Conservation (phyloP, 441 rosid genomes). For the Kokia cookei region DNA sequence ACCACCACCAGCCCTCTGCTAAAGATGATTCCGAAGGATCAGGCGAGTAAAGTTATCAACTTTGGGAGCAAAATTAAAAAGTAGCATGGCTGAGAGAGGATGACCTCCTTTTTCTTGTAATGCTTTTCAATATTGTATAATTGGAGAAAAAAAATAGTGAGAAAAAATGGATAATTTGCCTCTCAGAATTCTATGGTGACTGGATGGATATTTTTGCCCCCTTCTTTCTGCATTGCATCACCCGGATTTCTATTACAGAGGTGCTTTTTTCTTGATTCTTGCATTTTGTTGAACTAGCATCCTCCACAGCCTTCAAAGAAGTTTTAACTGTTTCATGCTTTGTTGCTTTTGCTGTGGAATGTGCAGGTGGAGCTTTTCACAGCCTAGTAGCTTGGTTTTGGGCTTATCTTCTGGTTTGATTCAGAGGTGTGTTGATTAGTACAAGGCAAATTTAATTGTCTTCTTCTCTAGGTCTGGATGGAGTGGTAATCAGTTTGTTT, state of each 20-base stretch:
- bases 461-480: conserved; percentile 30
- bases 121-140: conserved; percentile 38
- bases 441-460: conserved; percentile 28
- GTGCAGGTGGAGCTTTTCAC: conserved; percentile 53
- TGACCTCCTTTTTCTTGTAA: conserved; percentile 30
- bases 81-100: conserved; percentile 31
- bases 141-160: conserved; percentile 20
- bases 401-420: conserved; percentile 34
- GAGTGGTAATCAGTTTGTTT: conserved; percentile 36
- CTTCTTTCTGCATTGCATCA: conserved; percentile 26
- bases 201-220: conserved; percentile 37
- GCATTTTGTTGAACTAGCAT: conserved; percentile 9
- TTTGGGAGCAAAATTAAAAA: conserved; percentile 12
- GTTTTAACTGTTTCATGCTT: conserved; percentile 6
- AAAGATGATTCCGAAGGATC: conserved; percentile 86
- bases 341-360: conserved; percentile 22
- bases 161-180: conserved; percentile 18
- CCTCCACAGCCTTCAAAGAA: conserved; percentile 1
- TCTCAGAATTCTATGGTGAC: conserved; percentile 26
- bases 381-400: conserved; percentile 26
- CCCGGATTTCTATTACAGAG: conserved; percentile 37
- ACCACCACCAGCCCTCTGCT: conserved; percentile 37
- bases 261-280: conserved; percentile 22
- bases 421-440: conserved; percentile 51
- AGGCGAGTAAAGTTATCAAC: conserved; percentile 34